A percentile compares a stretch with the other conserved stretches of the same genome.
phyloP scores from a whole-genome alignment of 805 yeast species.

The Pichia sporocuriosa region DNA sequence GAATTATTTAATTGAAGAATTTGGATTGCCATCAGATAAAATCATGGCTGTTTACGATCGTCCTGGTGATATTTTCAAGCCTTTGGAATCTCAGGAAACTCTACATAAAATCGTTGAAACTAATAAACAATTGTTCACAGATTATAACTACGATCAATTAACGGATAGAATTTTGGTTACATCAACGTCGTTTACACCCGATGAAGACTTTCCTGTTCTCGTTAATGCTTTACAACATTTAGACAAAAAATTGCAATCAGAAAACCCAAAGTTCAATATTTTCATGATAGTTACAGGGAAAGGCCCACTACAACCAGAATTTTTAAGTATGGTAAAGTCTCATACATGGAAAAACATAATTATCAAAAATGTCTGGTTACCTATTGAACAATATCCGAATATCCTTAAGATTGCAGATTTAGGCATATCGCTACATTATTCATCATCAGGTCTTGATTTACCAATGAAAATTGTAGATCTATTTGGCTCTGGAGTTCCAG shows the following conservation, averaged over 20 bases:
- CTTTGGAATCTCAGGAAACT: constrained; percentile 32
- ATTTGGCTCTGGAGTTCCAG: constrained; percentile 96
- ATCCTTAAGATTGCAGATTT: constrained; percentile 72
- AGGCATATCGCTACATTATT: constrained; percentile 84
- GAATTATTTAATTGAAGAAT: constrained; percentile 46
- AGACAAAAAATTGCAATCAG: constrained; percentile 32
- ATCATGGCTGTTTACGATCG: constrained; percentile 76
- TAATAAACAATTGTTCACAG: constrained; percentile 29
- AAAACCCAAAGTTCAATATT: constrained; percentile 37
- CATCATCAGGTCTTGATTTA: constrained; percentile 87
- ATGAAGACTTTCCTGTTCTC: constrained; percentile 75
- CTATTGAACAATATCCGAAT: constrained; percentile 70
- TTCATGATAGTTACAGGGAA: constrained; percentile 89
- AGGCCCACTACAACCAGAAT: constrained; percentile 68
- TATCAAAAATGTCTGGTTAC: constrained; percentile 68
- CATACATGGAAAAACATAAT: constrained; percentile 41
- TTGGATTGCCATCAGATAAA: constrained; percentile 42
- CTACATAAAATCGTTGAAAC: constrained; percentile 29
- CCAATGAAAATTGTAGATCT: constrained; percentile 97
- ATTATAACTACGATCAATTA: constrained; percentile 15
- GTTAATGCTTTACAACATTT: constrained; percentile 61
- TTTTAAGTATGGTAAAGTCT: constrained; percentile 21
- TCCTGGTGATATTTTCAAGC: constrained; percentile 65
- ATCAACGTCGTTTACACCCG: constrained; percentile 93
- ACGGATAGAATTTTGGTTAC: constrained; percentile 65